Conservation (phyloP, 2,329 filamentous ascomycete species). For the Phaeosphaeria sp. region DNA sequence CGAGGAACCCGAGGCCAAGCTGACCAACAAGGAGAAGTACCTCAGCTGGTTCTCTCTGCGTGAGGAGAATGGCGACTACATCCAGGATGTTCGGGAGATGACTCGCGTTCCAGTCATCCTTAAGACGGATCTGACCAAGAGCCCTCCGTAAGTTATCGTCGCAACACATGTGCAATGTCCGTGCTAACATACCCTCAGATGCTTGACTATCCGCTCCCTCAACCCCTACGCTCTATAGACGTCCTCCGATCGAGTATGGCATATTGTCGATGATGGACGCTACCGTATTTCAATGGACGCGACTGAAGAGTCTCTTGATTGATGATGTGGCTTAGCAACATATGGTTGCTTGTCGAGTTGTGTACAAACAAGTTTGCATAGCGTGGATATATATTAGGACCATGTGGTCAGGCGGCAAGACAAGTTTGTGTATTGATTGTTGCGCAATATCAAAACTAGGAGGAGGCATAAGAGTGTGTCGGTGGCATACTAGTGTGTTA, state of each 20-base stretch:
- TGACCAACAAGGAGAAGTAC: conserved; percentile 96
- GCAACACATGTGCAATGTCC: not conserved
- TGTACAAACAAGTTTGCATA: conserved; percentile 43
- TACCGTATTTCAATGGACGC: not conserved
- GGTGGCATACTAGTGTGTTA: conserved; percentile 43
- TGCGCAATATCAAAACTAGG: conserved; percentile 28
- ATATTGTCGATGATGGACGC: conserved; percentile 5
- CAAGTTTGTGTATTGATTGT: conserved; percentile 42
- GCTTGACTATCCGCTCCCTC: conserved; percentile 81
- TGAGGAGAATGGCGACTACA: conserved; percentile 93
- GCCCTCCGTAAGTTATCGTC: conserved; percentile 84
- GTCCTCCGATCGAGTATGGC: conserved; percentile 1
- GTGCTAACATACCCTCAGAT: conserved; percentile 58
- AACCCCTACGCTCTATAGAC: conserved; percentile 74
- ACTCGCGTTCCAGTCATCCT: conserved; percentile 95
- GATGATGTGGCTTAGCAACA: conserved; percentile 9
- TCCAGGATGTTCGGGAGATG: conserved; percentile 99
- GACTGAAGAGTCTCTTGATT: not conserved
- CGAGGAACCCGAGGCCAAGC: conserved; percentile 78
- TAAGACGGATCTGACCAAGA: conserved; percentile 98
- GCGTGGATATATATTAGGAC: conserved; percentile 35
- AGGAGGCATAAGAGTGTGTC: conserved; percentile 16
- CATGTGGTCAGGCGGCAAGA: conserved; percentile 20
- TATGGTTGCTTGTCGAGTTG: conserved; percentile 28
- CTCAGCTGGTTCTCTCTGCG: conserved; percentile 86